phyloP scores from a whole-genome alignment of 257 asterid genomes.

The Buddleja alternifolia region DNA sequence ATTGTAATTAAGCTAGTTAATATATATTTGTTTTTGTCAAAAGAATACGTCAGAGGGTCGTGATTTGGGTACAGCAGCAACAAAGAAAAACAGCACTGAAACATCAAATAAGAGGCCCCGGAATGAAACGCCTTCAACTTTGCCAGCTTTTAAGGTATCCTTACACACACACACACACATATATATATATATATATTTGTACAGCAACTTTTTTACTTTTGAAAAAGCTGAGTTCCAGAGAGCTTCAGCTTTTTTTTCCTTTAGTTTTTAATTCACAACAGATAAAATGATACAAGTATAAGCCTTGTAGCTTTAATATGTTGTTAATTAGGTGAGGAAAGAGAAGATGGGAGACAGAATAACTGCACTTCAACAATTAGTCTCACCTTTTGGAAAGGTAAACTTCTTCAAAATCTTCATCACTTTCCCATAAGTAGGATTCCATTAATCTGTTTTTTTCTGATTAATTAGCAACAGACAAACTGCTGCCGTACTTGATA shows the following conservation, averaged over 20 bases:
- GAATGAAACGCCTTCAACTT: constrained; percentile 60
- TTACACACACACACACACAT: too few species aligned
- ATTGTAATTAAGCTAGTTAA: background rate
- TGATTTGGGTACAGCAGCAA: constrained; percentile 33
- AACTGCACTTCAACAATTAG: constrained; percentile 89
- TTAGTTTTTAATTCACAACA: background rate
- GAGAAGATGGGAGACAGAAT: constrained; percentile 97
- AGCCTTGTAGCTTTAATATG: constrained; percentile 21
- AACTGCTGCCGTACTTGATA: background rate
- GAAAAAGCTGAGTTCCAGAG: constrained; percentile 3
- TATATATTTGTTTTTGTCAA: background rate
- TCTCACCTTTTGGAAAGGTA: constrained; percentile 96
- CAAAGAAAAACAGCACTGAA: constrained; percentile 52
- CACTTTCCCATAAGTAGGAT: constrained; percentile 35
- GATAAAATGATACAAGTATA: constrained; percentile 23
- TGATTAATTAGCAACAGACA: background rate
- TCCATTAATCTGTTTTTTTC: constrained; percentile 22
- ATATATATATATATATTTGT: constrained; percentile 25
- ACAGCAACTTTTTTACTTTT: background rate
- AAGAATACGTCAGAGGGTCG: constrained; percentile 47
- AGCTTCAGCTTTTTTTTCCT: constrained; percentile 30
- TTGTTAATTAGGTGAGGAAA: constrained; percentile 70
- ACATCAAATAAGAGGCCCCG: constrained; percentile 62
- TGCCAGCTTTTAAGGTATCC: constrained; percentile 76
- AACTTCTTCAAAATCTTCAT: constrained; percentile 30